These are phyloP conservation scores for Spongispora temasekensis DNA, from an alignment of 1,284 basidiomycete species.

Conservation along the genomic window DNA sequence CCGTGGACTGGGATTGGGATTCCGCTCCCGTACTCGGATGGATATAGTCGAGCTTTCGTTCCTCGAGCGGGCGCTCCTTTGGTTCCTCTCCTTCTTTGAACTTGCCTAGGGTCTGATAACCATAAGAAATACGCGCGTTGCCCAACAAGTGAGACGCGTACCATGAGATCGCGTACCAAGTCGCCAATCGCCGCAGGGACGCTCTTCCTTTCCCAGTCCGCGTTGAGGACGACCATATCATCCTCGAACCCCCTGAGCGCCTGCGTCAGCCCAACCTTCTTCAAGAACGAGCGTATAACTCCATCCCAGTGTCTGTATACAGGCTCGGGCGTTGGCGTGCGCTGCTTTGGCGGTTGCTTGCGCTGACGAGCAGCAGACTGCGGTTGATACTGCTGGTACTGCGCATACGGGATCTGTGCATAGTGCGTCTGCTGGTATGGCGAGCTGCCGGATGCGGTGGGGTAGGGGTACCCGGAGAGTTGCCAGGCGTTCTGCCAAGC, in stretches of 20 bases:
- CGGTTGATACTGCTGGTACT: slow-evolving; percentile 38
- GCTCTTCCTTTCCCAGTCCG: slow-evolving; percentile 59
- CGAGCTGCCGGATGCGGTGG: slow-evolving; percentile 29
- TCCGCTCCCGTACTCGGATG: slow-evolving; percentile 46
- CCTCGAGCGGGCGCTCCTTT: slow-evolving; percentile 47
- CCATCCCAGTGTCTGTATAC: slow-evolving; percentile 63
- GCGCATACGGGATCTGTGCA: slow-evolving; percentile 32
- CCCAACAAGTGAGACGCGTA: slow-evolving; percentile 35
- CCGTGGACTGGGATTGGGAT: slow-evolving; percentile 56
- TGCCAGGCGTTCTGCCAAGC: slow-evolving; percentile 37
- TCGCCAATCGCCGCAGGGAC: slow-evolving; percentile 56
- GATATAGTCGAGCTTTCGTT: slow-evolving; percentile 65
- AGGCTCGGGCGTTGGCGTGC: slow-evolving; percentile 40
- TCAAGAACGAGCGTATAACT: slow-evolving; percentile 55
- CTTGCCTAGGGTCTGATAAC: slow-evolving; percentile 26
- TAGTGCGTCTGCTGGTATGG: slow-evolving; percentile 38
- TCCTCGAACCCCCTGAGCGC: slow-evolving; percentile 60
- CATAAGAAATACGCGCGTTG: background rate
- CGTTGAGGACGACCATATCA: slow-evolving; percentile 70
- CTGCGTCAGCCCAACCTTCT: slow-evolving; percentile 58
- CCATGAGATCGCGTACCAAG: slow-evolving; percentile 54
- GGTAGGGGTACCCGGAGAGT: slow-evolving; percentile 35
- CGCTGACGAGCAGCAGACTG: slow-evolving; percentile 26
- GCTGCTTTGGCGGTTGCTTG: slow-evolving; percentile 29
- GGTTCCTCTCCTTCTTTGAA: slow-evolving; percentile 25